Evolutionary conservation across 331 rosid species (phyloP).

Genomic region (Dryas integrifolia): DNA sequence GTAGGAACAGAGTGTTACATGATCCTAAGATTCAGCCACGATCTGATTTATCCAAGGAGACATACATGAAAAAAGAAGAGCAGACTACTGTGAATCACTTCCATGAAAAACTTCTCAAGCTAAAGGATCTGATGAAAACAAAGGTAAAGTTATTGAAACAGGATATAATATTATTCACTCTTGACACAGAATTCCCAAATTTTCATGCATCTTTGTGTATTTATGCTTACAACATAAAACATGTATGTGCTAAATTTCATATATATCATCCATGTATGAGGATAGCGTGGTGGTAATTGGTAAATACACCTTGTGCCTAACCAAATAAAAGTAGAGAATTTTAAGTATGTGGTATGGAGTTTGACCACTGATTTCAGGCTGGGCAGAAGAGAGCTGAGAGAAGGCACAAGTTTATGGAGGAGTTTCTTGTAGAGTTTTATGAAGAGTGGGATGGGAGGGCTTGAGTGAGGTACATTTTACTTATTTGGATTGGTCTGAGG

Average conservation of each 20-base stretch:
- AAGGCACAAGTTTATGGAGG: slow-evolving; percentile 90
- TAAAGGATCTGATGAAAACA: slow-evolving; percentile 91
- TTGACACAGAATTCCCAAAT: background rate
- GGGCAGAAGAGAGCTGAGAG: slow-evolving; percentile 82
- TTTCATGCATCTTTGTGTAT: background rate
- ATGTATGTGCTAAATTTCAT: slow-evolving; percentile 1
- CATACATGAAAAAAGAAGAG: slow-evolving; percentile 69
- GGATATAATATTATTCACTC: background rate
- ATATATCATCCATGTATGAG: background rate
- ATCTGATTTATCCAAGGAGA: slow-evolving; percentile 56
- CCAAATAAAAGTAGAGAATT: background rate
- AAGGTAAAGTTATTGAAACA: slow-evolving; percentile 40
- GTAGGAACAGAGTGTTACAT: slow-evolving; percentile 62
- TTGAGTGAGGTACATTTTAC: slow-evolving; percentile 25
- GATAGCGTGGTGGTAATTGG: background rate
- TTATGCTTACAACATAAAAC: background rate
- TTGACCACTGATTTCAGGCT: slow-evolving; percentile 52
- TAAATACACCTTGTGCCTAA: background rate
- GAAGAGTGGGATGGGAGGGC: slow-evolving; percentile 74
- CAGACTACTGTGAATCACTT: slow-evolving; percentile 85
- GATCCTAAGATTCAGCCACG: slow-evolving; percentile 72
- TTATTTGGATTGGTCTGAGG: background rate
- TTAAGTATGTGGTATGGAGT: background rate
- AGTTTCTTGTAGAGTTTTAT: slow-evolving; percentile 68
- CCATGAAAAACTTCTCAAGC: slow-evolving; percentile 89